Evolutionary conservation across 768 basidiomycete species (phyloP).

Genomic region (Auricularia sp.): DNA sequence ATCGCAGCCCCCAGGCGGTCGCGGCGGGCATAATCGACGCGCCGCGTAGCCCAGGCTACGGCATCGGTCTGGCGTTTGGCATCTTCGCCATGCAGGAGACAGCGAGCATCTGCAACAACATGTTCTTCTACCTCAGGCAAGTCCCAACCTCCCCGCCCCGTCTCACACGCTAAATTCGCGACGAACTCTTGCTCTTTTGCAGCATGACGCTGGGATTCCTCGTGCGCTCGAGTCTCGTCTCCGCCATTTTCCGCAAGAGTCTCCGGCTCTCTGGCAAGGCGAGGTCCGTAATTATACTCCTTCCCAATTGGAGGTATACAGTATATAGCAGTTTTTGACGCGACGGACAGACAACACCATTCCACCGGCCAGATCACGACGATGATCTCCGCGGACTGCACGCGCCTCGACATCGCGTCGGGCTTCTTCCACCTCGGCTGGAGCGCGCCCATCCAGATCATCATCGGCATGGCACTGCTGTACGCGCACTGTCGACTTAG

Average conservation of each 20-base stretch:
- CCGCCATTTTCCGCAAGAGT: slow-evolving; percentile 54
- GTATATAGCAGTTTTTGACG: not conserved
- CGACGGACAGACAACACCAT: slow-evolving; percentile 41
- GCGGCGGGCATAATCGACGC: slow-evolving; percentile 19
- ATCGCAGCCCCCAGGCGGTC: slow-evolving; percentile 29
- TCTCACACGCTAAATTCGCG: too few species aligned
- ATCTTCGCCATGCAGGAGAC: slow-evolving; percentile 54
- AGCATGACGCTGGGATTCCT: slow-evolving; percentile 3
- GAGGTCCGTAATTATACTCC: not conserved
- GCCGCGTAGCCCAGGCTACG: slow-evolving; percentile 47
- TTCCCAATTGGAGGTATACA: not conserved
- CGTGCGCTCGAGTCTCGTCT: slow-evolving; percentile 29
- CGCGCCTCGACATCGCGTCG: slow-evolving; percentile 42
- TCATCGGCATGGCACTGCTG: slow-evolving; percentile 50
- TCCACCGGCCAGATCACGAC: slow-evolving; percentile 63
- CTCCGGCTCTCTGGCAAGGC: slow-evolving; percentile 46
- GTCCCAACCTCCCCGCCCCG: not conserved
- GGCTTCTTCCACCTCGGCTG: slow-evolving; percentile 16
- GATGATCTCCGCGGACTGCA: slow-evolving; percentile 56
- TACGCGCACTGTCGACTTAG: slow-evolving; percentile 17
- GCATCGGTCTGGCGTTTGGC: slow-evolving; percentile 49
- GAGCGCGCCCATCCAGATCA: slow-evolving; percentile 26
- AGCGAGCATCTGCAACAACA: slow-evolving; percentile 8
- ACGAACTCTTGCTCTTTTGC: too few species aligned
- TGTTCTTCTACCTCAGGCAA: slow-evolving; percentile 4